phyloP scores from a whole-genome alignment of 176 grass and related monocot species.

The Musa troglodytarum region DNA sequence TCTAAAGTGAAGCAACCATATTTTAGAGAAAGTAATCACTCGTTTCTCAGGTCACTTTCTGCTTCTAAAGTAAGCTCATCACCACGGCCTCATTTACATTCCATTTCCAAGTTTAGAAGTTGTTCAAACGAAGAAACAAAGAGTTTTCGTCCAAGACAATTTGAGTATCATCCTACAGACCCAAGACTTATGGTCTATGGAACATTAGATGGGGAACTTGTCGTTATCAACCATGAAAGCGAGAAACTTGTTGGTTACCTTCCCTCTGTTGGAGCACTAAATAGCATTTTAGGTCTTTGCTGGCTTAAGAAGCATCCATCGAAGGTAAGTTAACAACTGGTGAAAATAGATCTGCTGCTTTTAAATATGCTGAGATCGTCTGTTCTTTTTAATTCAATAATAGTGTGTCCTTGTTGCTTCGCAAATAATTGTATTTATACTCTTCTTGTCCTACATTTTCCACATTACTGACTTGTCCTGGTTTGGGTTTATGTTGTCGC shows the following conservation, averaged over 20 bases:
- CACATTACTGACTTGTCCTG: neutral
- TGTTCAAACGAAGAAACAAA: constrained; percentile 7
- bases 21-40: constrained; percentile 19
- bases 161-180: constrained; percentile 13
- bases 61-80: constrained; percentile 23
- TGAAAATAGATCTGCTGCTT: neutral
- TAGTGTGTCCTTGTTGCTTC: neutral
- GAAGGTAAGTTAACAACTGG: neutral
- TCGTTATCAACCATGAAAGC: constrained; percentile 25
- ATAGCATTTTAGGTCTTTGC: constrained; percentile 24
- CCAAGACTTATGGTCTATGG: constrained; percentile 24
- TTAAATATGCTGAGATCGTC: neutral
- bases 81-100: neutral
- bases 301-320: constrained; percentile 22
- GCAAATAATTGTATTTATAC: neutral
- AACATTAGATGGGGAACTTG: constrained; percentile 20
- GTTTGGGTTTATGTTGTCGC: neutral
- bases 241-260: constrained; percentile 27
- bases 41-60: constrained; percentile 21
- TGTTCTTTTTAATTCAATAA: neutral
- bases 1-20: constrained; percentile 6
- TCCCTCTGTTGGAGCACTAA: constrained; percentile 13
- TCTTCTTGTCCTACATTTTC: neutral
- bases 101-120: constrained; percentile 14
- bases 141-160: constrained; percentile 23